Base-by-base conservation (phyloP, 345 rosid species). In the Erodium maritimum region DNA sequence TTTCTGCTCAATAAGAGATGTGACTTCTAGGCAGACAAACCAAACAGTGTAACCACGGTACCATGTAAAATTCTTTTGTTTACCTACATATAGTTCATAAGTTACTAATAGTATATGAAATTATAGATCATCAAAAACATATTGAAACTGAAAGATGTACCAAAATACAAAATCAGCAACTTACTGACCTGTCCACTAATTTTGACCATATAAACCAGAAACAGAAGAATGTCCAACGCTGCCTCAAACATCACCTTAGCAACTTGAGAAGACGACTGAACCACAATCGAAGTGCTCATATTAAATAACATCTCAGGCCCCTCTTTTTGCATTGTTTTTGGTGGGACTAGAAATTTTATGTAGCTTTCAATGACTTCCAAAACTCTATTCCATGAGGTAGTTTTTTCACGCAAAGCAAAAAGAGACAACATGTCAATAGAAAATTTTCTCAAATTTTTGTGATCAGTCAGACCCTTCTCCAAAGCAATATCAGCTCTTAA, bases 211-310 rank as follows among this genome's bases (percentile, higher is more conserved):
- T 93, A 93, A 78, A 72, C 79, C 56, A 87, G 65, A 69, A 89
- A 82, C 52, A 93, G 83, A 61, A 83, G 86, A 67, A 85, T 63
- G 61, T 89, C 94, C 51, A 80, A 65, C 52, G 99, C 82, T 62
- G 86, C 83, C 76, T 89, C 96, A 73, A 89, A 82, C 95, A 89
- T 93, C 58, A 70, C 72, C 78, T 77, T 83, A 17, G 82, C 86
- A 77, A 85, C 79, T 81, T 87, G 99, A 59, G 88, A 76, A 69
- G 86, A 73, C 51, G 96, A 85, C 70, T 85, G 96, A 66, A 86
- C 80, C 67, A 87, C 59, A 64, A 83, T 69, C 64, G 79, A 69
- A 58, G 75, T 63, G 52, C 65, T 68, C 56, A 77, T 69, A 72
- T 74, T 73, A 64, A 72, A 73, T 66, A 76, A 65, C 67, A 65